phyloP scores from a whole-genome alignment of 2,329 filamentous ascomycete genomes.

The Gnomoniopsis sp. region DNA sequence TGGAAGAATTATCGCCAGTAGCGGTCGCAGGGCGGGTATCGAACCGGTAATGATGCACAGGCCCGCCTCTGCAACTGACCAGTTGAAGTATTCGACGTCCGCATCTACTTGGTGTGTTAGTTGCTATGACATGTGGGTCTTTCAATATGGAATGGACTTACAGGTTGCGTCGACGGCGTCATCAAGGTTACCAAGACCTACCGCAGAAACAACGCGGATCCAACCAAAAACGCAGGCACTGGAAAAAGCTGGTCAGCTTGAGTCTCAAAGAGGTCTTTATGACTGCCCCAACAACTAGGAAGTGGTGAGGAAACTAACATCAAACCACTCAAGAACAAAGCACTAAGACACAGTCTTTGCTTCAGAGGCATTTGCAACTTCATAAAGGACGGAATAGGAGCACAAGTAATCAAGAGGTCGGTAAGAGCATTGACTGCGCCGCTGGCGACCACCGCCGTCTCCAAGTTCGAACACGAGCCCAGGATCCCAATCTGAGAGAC shows the following conservation, averaged over 20 bases:
- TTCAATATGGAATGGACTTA: slow-evolving; percentile 15
- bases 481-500: slow-evolving; percentile 17
- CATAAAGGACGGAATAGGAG: slow-evolving; percentile 29
- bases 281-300: no score
- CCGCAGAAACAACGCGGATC: slow-evolving; percentile 24
- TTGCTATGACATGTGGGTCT: neutral
- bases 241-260: no score
- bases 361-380: slow-evolving; percentile 23
- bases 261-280: no score
- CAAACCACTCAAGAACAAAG: slow-evolving; percentile 27
- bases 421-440: slow-evolving; percentile 27
- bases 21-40: slow-evolving; percentile 27
- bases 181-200: slow-evolving; percentile 16
- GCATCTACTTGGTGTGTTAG: slow-evolving; percentile 19
- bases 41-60: slow-evolving; percentile 32
- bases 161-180: slow-evolving; percentile 26
- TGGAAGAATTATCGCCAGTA: slow-evolving; percentile 12
- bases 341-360: slow-evolving; percentile 25
- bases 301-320: slow-evolving; percentile 23
- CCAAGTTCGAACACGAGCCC: slow-evolving; percentile 25
- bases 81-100: slow-evolving; percentile 27
- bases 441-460: slow-evolving; percentile 25
- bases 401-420: slow-evolving; percentile 27
- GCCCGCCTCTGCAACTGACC: slow-evolving; percentile 30
- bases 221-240: slow-evolving; percentile 27